Percentiles rank a stretch among this genome's conserved stretches.
Evolutionary conservation across 2,329 filamentous ascomycete genomes (phyloP).

Genomic region (Metarhizium sp.): DNA sequence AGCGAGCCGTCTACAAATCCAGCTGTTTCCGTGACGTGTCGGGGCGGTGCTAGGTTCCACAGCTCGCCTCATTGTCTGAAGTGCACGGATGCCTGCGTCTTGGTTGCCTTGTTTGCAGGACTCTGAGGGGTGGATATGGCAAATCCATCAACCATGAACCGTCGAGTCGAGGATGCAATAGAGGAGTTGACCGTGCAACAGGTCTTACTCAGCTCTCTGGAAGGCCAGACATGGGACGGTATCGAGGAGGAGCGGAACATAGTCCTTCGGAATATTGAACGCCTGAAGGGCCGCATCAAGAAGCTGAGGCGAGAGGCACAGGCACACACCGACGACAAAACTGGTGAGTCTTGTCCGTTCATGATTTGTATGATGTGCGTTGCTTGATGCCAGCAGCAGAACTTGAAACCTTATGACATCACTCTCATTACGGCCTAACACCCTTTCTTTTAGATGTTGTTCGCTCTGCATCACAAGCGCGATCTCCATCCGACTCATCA

Average conservation of each 20-base stretch:
- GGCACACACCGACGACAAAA: not conserved
- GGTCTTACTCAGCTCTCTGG: slow-evolving; percentile 34
- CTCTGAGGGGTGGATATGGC: slow-evolving; percentile 9
- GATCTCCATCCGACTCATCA: not conserved
- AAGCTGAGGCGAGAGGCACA: slow-evolving; percentile 3
- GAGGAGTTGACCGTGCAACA: slow-evolving; percentile 34
- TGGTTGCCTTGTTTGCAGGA: slow-evolving; percentile 7
- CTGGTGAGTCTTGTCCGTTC: not conserved
- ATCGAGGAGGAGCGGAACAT: slow-evolving; percentile 16
- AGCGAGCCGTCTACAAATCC: not conserved
- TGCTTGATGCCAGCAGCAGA: not conserved
- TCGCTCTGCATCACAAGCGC: not conserved
- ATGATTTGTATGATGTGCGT: not conserved
- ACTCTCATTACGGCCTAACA: not conserved
- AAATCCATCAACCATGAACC: slow-evolving; percentile 11
- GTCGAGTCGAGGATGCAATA: slow-evolving; percentile 15
- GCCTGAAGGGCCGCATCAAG: slow-evolving; percentile 22
- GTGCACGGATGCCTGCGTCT: slow-evolving; percentile 4
- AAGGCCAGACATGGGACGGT: slow-evolving; percentile 14
- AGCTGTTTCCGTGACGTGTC: not conserved
- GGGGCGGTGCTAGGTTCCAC: not conserved
- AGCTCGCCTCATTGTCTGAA: not conserved
- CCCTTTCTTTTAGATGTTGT: not conserved
- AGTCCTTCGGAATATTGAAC: slow-evolving; percentile 9
- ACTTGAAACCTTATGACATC: not conserved